Evolutionary conservation across 257 asterid genomes (phyloP).

Genomic region (Haberlea rhodopensis): DNA sequence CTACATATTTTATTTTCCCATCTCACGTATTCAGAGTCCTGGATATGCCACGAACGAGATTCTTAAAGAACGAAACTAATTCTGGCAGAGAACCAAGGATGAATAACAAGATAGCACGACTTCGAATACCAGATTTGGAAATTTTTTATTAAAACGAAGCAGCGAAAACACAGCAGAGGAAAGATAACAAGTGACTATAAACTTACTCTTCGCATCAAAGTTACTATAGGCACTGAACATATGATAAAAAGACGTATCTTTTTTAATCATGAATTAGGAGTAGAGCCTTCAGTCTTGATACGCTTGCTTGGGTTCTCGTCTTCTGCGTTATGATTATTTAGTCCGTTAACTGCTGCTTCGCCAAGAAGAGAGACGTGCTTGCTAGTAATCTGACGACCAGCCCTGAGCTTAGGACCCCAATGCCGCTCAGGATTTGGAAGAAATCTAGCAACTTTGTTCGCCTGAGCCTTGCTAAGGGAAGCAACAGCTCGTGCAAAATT

Average conservation of each 20-base stretch:
- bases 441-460: slow-evolving; percentile 87
- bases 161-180: background rate
- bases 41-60: too few relatives aligned
- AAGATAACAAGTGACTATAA: background rate
- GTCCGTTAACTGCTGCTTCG: slow-evolving; percentile 54
- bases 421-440: slow-evolving; percentile 93
- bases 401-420: slow-evolving; percentile 99
- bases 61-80: background rate
- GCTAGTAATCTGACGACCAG: slow-evolving; percentile 82
- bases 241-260: background rate
- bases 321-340: slow-evolving; percentile 34
- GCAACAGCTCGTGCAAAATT: slow-evolving; percentile 89
- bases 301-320: slow-evolving; percentile 80
- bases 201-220: background rate
- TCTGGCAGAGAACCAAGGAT: background rate
- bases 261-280: slow-evolving; percentile 42
- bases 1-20: background rate
- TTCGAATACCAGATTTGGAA: background rate
- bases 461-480: slow-evolving; percentile 93
- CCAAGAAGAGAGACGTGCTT: slow-evolving; percentile 88
- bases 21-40: too few relatives aligned
- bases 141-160: background rate
- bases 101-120: background rate
- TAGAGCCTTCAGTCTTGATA: slow-evolving; percentile 62
- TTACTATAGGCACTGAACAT: background rate